phyloP scores from a whole-genome alignment of 2,329 filamentous ascomycete species.

The Trichoderma breve region DNA sequence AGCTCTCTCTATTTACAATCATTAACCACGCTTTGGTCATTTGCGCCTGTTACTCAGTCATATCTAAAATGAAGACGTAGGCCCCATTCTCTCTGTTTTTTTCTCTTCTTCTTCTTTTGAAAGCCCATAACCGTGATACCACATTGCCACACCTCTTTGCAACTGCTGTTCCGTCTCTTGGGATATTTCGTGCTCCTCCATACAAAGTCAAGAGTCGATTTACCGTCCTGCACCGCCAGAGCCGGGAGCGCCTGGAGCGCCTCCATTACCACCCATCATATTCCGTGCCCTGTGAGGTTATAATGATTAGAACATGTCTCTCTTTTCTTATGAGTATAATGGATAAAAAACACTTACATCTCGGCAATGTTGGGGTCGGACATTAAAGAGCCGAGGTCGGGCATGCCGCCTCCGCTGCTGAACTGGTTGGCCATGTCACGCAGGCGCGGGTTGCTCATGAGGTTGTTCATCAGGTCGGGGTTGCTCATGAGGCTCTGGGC shows the following conservation, averaged over 20 bases:
- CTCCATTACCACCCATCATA: conserved; percentile 42
- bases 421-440: conserved; percentile 85
- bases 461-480: conserved; percentile 82
- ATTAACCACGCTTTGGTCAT: conserved; percentile 17
- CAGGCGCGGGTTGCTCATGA: conserved; percentile 92
- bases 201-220: not conserved
- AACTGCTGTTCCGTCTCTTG: not conserved
- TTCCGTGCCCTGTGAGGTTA: conserved; percentile 39
- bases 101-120: not conserved
- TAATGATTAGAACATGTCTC: not conserved
- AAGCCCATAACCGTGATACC: not conserved
- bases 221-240: conserved; percentile 29
- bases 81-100: not conserved
- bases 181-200: not conserved
- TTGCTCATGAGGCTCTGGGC: conserved; percentile 97
- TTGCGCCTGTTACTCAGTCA: conserved; percentile 3
- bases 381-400: conserved; percentile 83
- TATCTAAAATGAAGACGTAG: conserved; percentile 2
- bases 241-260: not conserved
- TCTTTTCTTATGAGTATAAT: not conserved
- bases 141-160: not conserved
- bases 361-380: conserved; percentile 87
- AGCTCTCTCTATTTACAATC: conserved; percentile 15
- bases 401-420: conserved; percentile 77
- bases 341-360: conserved; percentile 63